A percentile compares a stretch with the other conserved stretches of the same genome.
Conservation (phyloP, 345 rosid species). For the Acer campestre region DNA sequence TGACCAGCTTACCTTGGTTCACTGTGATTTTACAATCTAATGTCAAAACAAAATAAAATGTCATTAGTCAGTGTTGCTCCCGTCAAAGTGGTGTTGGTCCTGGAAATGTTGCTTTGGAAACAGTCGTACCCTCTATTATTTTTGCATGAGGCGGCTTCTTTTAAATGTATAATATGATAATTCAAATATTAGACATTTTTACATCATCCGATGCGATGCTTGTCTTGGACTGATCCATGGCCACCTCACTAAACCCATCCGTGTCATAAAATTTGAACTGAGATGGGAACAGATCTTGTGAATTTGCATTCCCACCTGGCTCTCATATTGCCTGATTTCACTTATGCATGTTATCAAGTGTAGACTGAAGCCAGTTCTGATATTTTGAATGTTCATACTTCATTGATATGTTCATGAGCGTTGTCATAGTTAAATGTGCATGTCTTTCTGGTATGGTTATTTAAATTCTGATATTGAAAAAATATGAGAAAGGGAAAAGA, state of each 20-base stretch:
- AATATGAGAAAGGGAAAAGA: background rate
- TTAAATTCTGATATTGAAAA: constrained; percentile 1
- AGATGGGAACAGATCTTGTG: background rate
- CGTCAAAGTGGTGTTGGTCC: background rate
- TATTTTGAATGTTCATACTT: background rate
- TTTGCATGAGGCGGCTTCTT: background rate
- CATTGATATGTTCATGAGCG: background rate
- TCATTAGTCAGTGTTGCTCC: background rate
- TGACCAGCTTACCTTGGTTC: background rate
- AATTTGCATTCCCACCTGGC: background rate
- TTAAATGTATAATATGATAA: constrained; percentile 6
- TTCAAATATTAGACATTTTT: background rate
- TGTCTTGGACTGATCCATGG: background rate
- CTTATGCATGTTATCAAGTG: background rate
- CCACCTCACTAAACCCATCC: background rate
- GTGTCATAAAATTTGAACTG: too few species aligned
- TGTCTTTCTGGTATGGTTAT: background rate
- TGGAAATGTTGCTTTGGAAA: background rate
- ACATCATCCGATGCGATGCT: background rate
- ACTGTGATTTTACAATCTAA: background rate
- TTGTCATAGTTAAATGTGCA: background rate
- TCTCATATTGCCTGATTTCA: background rate
- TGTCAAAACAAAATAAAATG: background rate
- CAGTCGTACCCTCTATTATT: background rate
- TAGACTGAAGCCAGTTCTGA: background rate